A percentile compares a stretch with the other conserved stretches of the same genome.
Evolutionary conservation across 768 basidiomycete species (phyloP).

Genomic region (Coprinopsis sp.): DNA sequence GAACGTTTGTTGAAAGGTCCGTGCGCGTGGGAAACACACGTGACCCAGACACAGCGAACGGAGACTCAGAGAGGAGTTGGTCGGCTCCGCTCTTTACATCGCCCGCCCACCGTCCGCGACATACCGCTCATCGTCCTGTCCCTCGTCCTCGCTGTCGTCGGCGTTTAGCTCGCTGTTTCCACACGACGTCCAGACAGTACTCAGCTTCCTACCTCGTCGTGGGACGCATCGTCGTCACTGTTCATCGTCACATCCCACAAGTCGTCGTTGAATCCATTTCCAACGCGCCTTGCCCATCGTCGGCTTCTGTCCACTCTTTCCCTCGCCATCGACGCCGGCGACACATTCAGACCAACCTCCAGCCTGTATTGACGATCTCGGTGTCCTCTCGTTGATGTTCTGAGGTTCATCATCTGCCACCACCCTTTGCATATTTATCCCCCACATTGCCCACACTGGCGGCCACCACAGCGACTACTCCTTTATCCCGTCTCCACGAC

Average conservation of each 20-base stretch:
- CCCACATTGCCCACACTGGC: slow-evolving; percentile 46
- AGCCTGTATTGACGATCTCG: slow-evolving; percentile 11
- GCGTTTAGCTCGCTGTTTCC: slow-evolving; percentile 14
- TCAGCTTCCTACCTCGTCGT: slow-evolving; percentile 15
- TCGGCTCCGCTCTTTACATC: slow-evolving; percentile 45
- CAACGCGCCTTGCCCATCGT: slow-evolving; percentile 10
- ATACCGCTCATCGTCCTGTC: slow-evolving; percentile 30
- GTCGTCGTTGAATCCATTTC: slow-evolving; percentile 16
- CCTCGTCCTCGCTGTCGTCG: slow-evolving; percentile 20
- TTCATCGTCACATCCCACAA: slow-evolving; percentile 19
- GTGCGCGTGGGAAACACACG: slow-evolving; percentile 48
- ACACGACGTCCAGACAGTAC: slow-evolving; percentile 9
- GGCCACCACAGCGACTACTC: slow-evolving; percentile 36
- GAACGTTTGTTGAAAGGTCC: slow-evolving; percentile 42
- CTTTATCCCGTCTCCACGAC: slow-evolving; percentile 44
- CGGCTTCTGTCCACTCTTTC: slow-evolving; percentile 9
- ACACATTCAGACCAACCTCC: slow-evolving; percentile 1
- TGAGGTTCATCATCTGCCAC: slow-evolving; percentile 17
- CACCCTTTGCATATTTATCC: slow-evolving; percentile 14
- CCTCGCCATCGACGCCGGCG: background rate
- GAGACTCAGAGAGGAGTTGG: too few species aligned
- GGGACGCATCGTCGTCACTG: slow-evolving; percentile 14
- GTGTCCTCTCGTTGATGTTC: slow-evolving; percentile 28
- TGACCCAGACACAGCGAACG: too few species aligned
- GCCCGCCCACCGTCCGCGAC: slow-evolving; percentile 46